phyloP scores from a whole-genome alignment of 805 yeast genomes.

The Ascoidea rubescens region DNA sequence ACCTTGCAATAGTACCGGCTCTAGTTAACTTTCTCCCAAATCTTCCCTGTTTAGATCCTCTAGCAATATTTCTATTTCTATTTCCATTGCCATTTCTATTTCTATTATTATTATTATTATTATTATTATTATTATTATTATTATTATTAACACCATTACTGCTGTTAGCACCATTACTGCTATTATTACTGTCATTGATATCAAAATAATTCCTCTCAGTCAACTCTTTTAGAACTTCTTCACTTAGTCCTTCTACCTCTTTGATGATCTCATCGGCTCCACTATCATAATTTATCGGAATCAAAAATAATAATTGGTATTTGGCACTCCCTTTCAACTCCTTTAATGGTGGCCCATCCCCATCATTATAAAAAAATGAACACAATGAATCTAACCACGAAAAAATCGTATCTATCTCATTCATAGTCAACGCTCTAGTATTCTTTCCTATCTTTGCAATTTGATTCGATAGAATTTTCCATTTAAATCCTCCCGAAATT shows the following conservation, averaged over 20 bases:
- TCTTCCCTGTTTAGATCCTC: background rate
- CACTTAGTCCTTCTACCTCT: conserved; percentile 26
- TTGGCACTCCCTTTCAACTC: conserved; percentile 39
- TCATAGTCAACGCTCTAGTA: conserved; percentile 32
- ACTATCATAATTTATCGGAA: conserved; percentile 54
- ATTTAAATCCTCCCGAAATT: conserved; percentile 20
- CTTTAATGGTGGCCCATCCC: conserved; percentile 65
- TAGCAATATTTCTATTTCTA: background rate
- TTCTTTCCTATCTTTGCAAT: conserved; percentile 23
- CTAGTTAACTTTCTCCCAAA: conserved; percentile 17
- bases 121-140: background rate
- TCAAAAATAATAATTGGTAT: conserved; percentile 48
- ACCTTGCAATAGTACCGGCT: conserved; percentile 40
- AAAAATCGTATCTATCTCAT: conserved; percentile 55
- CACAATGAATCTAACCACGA: conserved; percentile 58
- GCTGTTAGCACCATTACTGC: background rate
- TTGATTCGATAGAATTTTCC: conserved; percentile 32
- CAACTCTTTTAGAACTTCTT: conserved; percentile 38
- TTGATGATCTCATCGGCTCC: conserved; percentile 9
- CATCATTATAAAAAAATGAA: conserved; percentile 64
- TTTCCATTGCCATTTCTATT: conserved; percentile 3
- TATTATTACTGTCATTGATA: conserved; percentile 11
- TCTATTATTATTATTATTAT: background rate
- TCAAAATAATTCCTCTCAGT: conserved; percentile 34
- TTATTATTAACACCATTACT: conserved; percentile 6